Conservation (phyloP, 495 filamentous ascomycete genomes). For the Penicillium fimorum region DNA sequence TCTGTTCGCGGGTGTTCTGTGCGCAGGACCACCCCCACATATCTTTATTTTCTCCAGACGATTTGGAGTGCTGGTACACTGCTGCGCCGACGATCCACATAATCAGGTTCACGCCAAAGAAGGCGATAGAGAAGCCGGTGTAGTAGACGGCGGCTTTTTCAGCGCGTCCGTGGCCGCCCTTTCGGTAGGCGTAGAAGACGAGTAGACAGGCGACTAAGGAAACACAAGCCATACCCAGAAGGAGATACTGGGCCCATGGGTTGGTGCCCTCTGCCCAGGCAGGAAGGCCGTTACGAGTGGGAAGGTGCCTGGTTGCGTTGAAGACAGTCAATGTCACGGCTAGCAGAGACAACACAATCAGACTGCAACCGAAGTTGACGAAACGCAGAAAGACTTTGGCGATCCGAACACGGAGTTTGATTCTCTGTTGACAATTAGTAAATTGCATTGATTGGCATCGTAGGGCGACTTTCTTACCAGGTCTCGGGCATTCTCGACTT, state of each 20-base stretch:
- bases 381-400: slow-evolving; percentile 92
- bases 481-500: slow-evolving; percentile 80
- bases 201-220: slow-evolving; percentile 76
- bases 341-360: slow-evolving; percentile 89
- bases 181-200: slow-evolving; percentile 84
- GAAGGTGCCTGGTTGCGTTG: slow-evolving; percentile 70
- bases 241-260: slow-evolving; percentile 84
- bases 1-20: slow-evolving; percentile 71
- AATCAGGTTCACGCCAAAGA: slow-evolving; percentile 90
- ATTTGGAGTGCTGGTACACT: slow-evolving; percentile 73
- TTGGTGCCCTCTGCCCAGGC: slow-evolving; percentile 78
- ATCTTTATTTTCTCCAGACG: slow-evolving; percentile 72
- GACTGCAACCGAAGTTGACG: slow-evolving; percentile 93
- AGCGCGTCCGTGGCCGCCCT: slow-evolving; percentile 82
- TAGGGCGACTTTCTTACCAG: slow-evolving; percentile 58
- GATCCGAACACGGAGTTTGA: slow-evolving; percentile 88
- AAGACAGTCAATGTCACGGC: slow-evolving; percentile 85
- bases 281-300: slow-evolving; percentile 73
- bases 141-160: slow-evolving; percentile 94
- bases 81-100: slow-evolving; percentile 91
- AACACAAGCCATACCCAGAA: slow-evolving; percentile 72
- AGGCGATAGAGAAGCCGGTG: slow-evolving; percentile 83
- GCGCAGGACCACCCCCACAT: slow-evolving; percentile 97
- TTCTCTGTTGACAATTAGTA: slow-evolving; percentile 57
- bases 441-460: background rate